Evolutionary conservation across 169 alveolate species (phyloP), one percentile per base, ranked within the genome.

Genomic region (Amoebophrya sp.): DNA sequence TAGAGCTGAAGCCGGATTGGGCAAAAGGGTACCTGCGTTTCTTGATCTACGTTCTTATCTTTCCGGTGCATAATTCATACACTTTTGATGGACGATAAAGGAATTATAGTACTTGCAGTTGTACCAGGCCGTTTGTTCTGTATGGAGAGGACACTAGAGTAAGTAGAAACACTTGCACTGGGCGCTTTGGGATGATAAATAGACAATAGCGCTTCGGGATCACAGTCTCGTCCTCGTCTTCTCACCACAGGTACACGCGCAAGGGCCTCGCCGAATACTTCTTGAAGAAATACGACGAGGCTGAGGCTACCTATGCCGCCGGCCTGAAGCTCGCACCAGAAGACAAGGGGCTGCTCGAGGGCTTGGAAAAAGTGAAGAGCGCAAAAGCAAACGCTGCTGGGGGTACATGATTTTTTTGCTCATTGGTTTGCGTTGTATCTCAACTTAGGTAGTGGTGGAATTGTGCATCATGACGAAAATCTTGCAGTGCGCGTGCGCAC

Each of bases 1-100:
- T 97, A 77, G 92, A 95, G 77, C 93, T 98, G 40, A 97, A 98
- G 91, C 98, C 98, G 33, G 97, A 96, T 47, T 97, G 99, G 98
- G 97, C 98, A 10, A 98, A 97, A 93, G 98, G 39, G 91, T 89
- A 47, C 66, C 66, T 47, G 66, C 66, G 7, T 18, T 47, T 12
- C 66, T 47, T 47, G 66, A 12, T 47, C 66, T 18, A 47, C 66
- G 66, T 47, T 18, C 66, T 18, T 18, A 47, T 47, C 7, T 47
- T 47, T n/a, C n/a, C n/a, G n/a, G n/a, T n/a, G n/a, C n/a, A n/a
- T n/a, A n/a, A n/a, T n/a, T n/a, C n/a, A n/a, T n/a, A n/a, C n/a
- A n/a, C n/a, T n/a, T n/a, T n/a, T n/a, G n/a, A n/a, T n/a, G n/a
- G n/a, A n/a, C n/a, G n/a, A n/a, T n/a, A n/a, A n/a, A n/a, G n/a